These are phyloP conservation scores for Fusarium sp. DNA, from an alignment of 2,329 filamentous ascomycete species.

Conservation along the genomic window DNA sequence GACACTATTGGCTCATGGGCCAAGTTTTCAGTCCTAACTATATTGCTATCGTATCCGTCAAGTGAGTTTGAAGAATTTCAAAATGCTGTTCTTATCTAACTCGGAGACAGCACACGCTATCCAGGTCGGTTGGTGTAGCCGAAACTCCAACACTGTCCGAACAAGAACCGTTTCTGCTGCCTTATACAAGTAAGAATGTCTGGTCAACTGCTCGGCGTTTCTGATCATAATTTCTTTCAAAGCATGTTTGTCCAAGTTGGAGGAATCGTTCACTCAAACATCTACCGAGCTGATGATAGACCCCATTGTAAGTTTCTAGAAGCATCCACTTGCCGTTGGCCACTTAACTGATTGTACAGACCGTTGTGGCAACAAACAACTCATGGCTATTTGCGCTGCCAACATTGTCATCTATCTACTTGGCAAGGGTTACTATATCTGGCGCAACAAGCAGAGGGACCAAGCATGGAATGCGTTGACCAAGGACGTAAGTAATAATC, in stretches of 20 bases:
- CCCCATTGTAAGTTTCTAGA: conserved; percentile 6
- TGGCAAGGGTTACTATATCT: conserved; percentile 27
- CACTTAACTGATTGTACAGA: not conserved
- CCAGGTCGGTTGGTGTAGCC: conserved; percentile 67
- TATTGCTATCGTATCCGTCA: conserved; percentile 54
- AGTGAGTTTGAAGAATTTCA: conserved; percentile 40
- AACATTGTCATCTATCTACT: conserved; percentile 24
- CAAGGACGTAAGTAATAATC: conserved; percentile 4
- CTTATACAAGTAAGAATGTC: conserved; percentile 61
- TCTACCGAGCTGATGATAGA: conserved; percentile 38
- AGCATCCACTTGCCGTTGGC: no score
- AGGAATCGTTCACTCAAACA: conserved; percentile 55
- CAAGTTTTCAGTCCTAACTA: conserved; percentile 49
- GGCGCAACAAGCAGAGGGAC: conserved; percentile 25
- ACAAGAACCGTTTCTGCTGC: conserved; percentile 70
- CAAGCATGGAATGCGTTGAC: conserved; percentile 20
- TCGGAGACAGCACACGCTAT: conserved; percentile 45
- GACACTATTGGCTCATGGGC: conserved; percentile 47
- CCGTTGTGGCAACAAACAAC: conserved; percentile 14
- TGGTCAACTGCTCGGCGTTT: not conserved
- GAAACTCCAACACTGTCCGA: conserved; percentile 70
- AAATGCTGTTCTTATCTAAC: not conserved
- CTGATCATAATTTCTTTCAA: not conserved
- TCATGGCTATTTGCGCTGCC: conserved; percentile 12
- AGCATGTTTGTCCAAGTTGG: conserved; percentile 57